These are phyloP conservation scores for Tephrocybe sp. DNA, from an alignment of 768 basidiomycete genomes.

Conservation along the genomic window DNA sequence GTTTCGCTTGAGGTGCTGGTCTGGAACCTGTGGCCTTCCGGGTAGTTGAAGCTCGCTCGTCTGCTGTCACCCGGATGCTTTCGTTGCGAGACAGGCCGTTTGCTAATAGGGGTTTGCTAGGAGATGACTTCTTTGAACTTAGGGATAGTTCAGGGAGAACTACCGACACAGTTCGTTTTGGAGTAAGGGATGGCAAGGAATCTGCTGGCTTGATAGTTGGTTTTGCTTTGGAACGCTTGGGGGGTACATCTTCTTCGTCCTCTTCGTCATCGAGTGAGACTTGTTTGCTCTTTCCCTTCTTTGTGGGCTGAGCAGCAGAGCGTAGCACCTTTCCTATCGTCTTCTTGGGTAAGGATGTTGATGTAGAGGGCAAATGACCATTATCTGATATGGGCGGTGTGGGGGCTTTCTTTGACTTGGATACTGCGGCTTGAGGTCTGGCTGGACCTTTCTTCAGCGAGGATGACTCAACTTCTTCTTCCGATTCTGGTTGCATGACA, in stretches of 20 bases:
- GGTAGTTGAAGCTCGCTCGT: slow-evolving; percentile 19
- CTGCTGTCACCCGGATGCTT: slow-evolving; percentile 28
- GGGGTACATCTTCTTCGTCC: slow-evolving; percentile 3
- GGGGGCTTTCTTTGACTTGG: not conserved
- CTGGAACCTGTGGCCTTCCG: slow-evolving; percentile 9
- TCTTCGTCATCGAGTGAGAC: slow-evolving; percentile 3
- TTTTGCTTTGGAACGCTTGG: not conserved
- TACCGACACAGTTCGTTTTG: slow-evolving; percentile 19
- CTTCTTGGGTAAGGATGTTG: not conserved
- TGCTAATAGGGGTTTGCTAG: not conserved
- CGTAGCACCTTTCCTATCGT: not conserved
- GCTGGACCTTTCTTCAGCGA: not conserved
- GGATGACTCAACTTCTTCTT: slow-evolving; percentile 6
- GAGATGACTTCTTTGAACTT: slow-evolving; percentile 12
- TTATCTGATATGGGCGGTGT: not conserved
- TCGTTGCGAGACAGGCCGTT: slow-evolving; percentile 18
- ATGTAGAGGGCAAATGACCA: slow-evolving; percentile 5
- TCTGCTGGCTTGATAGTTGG: not conserved
- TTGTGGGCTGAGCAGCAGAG: not conserved
- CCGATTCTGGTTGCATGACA: slow-evolving; percentile 4
- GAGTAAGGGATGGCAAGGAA: slow-evolving; percentile 13
- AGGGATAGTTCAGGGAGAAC: slow-evolving; percentile 17
- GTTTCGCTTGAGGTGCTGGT: slow-evolving; percentile 11
- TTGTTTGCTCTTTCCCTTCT: slow-evolving; percentile 3
- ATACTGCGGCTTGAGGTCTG: not conserved